Base-by-base conservation (phyloP, 1,139 yeast genomes). In the Suhomyces ambrosiae region DNA sequence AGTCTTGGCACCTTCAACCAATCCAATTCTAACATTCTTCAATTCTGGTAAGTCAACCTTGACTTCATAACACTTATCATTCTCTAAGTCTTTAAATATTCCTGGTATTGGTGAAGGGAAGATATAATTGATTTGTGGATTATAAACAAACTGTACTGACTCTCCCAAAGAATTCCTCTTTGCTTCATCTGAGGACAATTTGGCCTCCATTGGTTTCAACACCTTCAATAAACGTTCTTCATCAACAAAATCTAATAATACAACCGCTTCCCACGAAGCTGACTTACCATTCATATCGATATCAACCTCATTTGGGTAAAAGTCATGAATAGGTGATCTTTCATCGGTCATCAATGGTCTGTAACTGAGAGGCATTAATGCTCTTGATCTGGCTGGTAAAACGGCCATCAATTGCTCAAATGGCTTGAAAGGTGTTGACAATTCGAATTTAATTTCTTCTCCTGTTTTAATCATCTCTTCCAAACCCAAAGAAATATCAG, bases 401-500 rank as follows among this genome's bases (percentile, higher is more conserved):
- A 94, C 98, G 10, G 97, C 95, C 99, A 94, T 92, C 53, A 94
- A 76, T 66, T 94, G 99, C 59, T 92, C 95, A 62, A 88, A 92
- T 7, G 99, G 98, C 43, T 73, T 79, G 66, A 92, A 89, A 0
- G 98, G 98, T 9, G 62, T 58, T 4, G 95, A 90, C 49, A 74
- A 62, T 13, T 82, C 80, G 54, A 90, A 90, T 22, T 69, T 60
- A 42, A 87, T 73, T n/a, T 57, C 58, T 24, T 61, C 60, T n/a
- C 54, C 53, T 6, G 55, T 48, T n/a, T 60, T 58, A 31, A 70
- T 53, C 40, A 74, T 63, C 37, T 74, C 78, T 30, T 77, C 74
- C 37, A 90, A 66, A 27, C 96, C 97, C 44, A 74, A 68, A 21
- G 76, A 63, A 46, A 90, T 74, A 61, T 90, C 97, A 3, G 96